phyloP scores from a whole-genome alignment of 2,329 filamentous ascomycete genomes.

The Fusarium torulosum region DNA sequence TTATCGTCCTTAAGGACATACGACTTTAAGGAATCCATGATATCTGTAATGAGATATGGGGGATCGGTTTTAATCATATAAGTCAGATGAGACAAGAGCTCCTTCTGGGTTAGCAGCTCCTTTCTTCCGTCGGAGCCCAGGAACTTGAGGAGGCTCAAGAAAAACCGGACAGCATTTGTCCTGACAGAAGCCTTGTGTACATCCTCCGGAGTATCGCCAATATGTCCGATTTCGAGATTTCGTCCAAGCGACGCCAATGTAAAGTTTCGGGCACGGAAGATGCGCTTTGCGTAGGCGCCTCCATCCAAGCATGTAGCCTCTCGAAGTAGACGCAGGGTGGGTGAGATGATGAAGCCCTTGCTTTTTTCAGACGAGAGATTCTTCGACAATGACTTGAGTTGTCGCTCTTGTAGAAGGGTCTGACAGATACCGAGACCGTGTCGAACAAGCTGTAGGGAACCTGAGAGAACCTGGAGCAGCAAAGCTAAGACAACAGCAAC shows the following conservation, averaged over 20 bases:
- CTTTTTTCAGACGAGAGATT: conserved; percentile 83
- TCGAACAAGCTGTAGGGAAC: conserved; percentile 77
- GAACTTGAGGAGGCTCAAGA: conserved; percentile 83
- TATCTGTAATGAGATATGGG: conserved; percentile 78
- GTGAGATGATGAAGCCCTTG: conserved; percentile 90
- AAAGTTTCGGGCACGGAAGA: conserved; percentile 82
- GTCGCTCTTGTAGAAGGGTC: conserved; percentile 82
- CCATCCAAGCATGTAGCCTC: conserved; percentile 91
- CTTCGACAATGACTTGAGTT: conserved; percentile 82
- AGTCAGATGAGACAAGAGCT: conserved; percentile 85
- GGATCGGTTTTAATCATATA: conserved; percentile 84
- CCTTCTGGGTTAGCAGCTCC: conserved; percentile 83
- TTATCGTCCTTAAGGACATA: conserved; percentile 81
- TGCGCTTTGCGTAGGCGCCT: conserved; percentile 79
- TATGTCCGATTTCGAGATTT: conserved; percentile 79
- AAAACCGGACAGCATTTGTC: conserved; percentile 84
- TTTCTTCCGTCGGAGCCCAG: conserved; percentile 81
- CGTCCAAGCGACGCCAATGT: conserved; percentile 84
- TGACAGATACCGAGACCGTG: conserved; percentile 84
- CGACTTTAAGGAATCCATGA: conserved; percentile 76
- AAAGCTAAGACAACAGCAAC: conserved; percentile 85
- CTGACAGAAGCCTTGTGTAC: conserved; percentile 80
- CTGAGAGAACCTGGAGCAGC: conserved; percentile 82
- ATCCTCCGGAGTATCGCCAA: conserved; percentile 71
- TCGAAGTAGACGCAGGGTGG: conserved; percentile 84